Percentiles rank a stretch among this genome's conserved stretches.
These are phyloP conservation scores for Leishmania amazonensis DNA, from an alignment of 208 protist genomes.

Conservation along the genomic window DNA sequence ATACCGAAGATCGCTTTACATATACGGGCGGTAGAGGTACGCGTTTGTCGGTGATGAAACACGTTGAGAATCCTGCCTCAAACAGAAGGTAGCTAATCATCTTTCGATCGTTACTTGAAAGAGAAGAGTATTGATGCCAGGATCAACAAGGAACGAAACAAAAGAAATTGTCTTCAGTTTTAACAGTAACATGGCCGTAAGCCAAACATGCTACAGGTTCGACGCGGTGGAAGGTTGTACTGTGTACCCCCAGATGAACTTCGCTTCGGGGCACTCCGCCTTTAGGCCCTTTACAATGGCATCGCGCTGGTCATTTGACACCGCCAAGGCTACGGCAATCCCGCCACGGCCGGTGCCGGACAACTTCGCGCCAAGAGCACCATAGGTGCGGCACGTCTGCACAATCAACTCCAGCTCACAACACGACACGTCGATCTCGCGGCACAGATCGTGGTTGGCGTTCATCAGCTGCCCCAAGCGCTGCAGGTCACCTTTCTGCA, in stretches of 20 bases:
- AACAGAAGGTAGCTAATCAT: not conserved
- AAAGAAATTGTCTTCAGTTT: not conserved
- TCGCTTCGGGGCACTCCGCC: conserved; percentile 46
- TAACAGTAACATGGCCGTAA: not conserved
- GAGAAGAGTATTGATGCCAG: too few relatives aligned
- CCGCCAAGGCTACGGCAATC: conserved; percentile 65
- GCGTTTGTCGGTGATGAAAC: not conserved
- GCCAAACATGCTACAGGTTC: conserved; percentile 2
- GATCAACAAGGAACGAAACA: not conserved
- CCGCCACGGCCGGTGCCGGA: conserved; percentile 83
- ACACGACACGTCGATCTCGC: conserved; percentile 65
- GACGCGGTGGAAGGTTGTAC: conserved; percentile 30
- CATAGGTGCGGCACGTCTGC: conserved; percentile 32
- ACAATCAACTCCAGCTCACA: conserved; percentile 76
- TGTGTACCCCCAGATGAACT: conserved; percentile 80
- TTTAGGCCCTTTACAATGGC: conserved; percentile 43
- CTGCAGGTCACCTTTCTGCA: conserved; percentile 45
- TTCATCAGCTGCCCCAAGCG: conserved; percentile 67
- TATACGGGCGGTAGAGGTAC: not conserved
- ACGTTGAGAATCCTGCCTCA: not conserved
- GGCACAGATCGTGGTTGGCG: conserved; percentile 65
- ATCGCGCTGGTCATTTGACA: conserved; percentile 35
- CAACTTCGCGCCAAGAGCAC: conserved; percentile 80
- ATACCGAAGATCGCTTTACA: not conserved
- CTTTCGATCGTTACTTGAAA: not conserved